phyloP scores from a whole-genome alignment of 441 rosid species.

The Erysimum cheiri region DNA sequence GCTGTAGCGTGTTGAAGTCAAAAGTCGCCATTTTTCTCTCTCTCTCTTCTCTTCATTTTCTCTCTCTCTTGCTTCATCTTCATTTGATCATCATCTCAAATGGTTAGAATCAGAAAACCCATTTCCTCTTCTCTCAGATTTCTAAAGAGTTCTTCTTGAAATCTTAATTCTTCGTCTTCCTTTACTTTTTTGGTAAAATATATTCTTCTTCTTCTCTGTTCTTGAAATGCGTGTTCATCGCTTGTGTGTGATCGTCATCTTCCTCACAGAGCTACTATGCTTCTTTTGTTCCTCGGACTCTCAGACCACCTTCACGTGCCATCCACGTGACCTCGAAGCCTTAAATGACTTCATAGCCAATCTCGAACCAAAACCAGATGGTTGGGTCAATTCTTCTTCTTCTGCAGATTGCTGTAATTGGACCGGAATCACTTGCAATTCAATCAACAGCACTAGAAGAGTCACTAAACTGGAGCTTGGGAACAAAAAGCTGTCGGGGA shows the following conservation, averaged over 20 bases:
- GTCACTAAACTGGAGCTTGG: conserved; percentile 59
- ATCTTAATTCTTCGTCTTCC: conserved; percentile 32
- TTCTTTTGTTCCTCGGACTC: conserved; percentile 44
- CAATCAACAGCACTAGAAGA: conserved; percentile 40
- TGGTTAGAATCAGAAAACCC: conserved; percentile 39
- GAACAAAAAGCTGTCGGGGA: conserved; percentile 47
- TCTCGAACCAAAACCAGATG: conserved; percentile 50
- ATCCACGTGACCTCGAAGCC: conserved; percentile 55
- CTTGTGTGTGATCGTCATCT: conserved; percentile 46
- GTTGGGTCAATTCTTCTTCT: conserved; percentile 45
- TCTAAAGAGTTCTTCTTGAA: conserved; percentile 21
- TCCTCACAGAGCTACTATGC: conserved; percentile 46
- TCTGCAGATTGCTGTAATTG: conserved; percentile 64
- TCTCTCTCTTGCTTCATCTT: conserved; percentile 24
- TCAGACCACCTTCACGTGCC: conserved; percentile 54
- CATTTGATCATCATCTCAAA: conserved; percentile 36
- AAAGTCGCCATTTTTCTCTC: conserved; percentile 42
- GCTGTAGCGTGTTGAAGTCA: conserved; percentile 54
- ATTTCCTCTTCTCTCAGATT: conserved; percentile 29
- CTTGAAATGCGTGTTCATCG: conserved; percentile 52
- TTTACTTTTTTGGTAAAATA: background rate
- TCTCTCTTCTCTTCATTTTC: conserved; percentile 15
- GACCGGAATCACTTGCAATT: conserved; percentile 65
- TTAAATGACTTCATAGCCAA: conserved; percentile 52
- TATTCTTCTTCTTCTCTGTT: background rate